Evolutionary conservation across 441 rosid genomes (phyloP).

Genomic region (Arabidopsis hybrid): DNA sequence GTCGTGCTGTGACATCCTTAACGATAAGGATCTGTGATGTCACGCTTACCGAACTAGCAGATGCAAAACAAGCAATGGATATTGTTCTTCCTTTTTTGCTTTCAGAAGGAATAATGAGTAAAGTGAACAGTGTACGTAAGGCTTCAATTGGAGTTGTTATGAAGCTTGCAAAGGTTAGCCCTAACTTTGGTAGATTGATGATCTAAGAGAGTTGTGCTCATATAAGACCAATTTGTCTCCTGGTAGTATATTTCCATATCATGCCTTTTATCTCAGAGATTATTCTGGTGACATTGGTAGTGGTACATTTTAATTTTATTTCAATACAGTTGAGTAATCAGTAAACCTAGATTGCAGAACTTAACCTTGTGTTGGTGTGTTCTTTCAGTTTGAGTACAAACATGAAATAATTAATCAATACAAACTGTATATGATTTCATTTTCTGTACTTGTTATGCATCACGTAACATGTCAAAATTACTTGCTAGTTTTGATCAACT

Average conservation of each 20-base stretch:
- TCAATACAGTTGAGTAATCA: constrained; percentile 9
- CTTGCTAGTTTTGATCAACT: constrained; percentile 14
- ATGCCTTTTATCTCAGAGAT: constrained; percentile 2
- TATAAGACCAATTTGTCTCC: constrained; percentile 14
- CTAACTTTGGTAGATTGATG: constrained; percentile 35
- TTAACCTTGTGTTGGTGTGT: constrained; percentile 10
- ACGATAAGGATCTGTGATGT: constrained; percentile 94
- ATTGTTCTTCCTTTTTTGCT: constrained; percentile 90
- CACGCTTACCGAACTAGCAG: constrained; percentile 81
- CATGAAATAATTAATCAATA: constrained; percentile 19
- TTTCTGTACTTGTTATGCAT: constrained; percentile 7
- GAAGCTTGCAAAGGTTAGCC: constrained; percentile 95
- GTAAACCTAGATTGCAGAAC: constrained; percentile 15
- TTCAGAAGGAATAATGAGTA: constrained; percentile 91
- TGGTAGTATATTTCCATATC: constrained; percentile 22
- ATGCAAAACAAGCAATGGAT: constrained; percentile 81
- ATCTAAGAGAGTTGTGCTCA: constrained; percentile 29
- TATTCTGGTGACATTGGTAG: constrained; percentile 16
- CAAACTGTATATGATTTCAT: constrained; percentile 3
- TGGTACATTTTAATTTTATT: neutral
- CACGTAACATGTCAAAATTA: neutral
- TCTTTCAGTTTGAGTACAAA: constrained; percentile 20
- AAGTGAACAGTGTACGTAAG: constrained; percentile 86
- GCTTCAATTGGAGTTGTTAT: constrained; percentile 96
- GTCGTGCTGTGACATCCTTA: constrained; percentile 77